A percentile compares a stretch with the other conserved stretches of the same genome.
Conservation (phyloP, 495 filamentous ascomycete genomes). For the Durotheca rogersii region DNA sequence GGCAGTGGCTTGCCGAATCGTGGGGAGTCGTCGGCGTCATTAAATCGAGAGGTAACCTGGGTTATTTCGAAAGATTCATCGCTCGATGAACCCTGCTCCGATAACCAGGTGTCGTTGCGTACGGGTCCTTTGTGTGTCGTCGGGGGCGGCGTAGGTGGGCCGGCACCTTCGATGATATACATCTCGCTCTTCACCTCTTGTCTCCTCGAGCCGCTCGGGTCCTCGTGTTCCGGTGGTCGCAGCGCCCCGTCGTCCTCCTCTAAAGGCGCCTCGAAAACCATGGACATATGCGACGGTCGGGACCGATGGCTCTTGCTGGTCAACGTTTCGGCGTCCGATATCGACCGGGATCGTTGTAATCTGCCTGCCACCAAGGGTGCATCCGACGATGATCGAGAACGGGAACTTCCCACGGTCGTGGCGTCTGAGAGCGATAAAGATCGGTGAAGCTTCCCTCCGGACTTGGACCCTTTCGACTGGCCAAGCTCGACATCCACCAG, state of each 20-base stretch:
- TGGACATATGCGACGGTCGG: conserved; percentile 26
- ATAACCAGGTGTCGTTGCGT: conserved; percentile 25
- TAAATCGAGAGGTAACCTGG: conserved; percentile 3
- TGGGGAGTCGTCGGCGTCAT: conserved; percentile 2
- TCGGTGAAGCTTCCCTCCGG: conserved; percentile 9
- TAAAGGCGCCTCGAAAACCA: conserved; percentile 20
- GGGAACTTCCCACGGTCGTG: conserved; percentile 5
- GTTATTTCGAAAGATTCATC: conserved; percentile 23
- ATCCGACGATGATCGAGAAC: conserved; percentile 18
- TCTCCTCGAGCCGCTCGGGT: conserved; percentile 5
- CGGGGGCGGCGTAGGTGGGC: conserved; percentile 5
- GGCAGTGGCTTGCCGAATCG: conserved; percentile 16
- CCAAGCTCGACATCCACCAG: conserved; percentile 32
- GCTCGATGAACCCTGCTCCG: conserved; percentile 26
- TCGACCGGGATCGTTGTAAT: conserved; percentile 15
- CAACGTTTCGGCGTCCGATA: conserved; percentile 18
- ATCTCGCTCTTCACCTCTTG: conserved; percentile 24
- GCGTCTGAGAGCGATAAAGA: conserved; percentile 22
- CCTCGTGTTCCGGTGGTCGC: neutral
- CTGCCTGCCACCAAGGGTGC: conserved; percentile 5
- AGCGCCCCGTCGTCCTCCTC: conserved; percentile 20
- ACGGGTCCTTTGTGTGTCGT: neutral
- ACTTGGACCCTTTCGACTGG: conserved; percentile 6
- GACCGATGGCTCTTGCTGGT: conserved; percentile 15
- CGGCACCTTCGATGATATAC: conserved; percentile 30